Percentiles rank a stretch among this genome's conserved stretches.
Evolutionary conservation across 305 asterid species (phyloP).

Genomic region (Rubia peregrina): DNA sequence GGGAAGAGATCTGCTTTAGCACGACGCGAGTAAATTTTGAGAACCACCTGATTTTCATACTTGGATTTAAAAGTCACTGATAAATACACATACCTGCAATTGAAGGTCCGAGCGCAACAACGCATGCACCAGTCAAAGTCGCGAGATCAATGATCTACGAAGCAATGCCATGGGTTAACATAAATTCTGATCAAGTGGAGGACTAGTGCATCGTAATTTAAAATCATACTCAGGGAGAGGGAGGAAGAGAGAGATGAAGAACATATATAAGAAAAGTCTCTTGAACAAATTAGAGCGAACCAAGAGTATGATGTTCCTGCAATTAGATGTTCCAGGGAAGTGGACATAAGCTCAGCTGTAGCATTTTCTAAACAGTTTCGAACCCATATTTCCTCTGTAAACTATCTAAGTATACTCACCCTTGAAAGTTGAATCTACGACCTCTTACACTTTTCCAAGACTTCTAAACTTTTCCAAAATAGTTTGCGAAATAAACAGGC

Average conservation of each 20-base stretch:
- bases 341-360: background rate
- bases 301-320: background rate
- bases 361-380: background rate
- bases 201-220: background rate
- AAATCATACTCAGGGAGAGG: background rate
- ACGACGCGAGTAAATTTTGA: background rate
- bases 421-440: too few species aligned
- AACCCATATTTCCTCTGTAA: background rate
- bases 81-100: conserved; percentile 54
- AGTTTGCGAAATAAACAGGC: background rate
- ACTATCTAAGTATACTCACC: too few species aligned
- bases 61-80: background rate
- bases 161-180: conserved; percentile 11
- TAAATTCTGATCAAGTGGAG: background rate
- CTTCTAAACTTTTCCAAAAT: background rate
- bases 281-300: background rate
- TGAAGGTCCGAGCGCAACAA: conserved; percentile 89
- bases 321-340: background rate
- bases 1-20: background rate
- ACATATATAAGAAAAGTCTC: background rate
- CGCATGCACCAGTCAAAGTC: conserved; percentile 87
- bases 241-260: too few species aligned
- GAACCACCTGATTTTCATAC: background rate
- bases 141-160: conserved; percentile 88
- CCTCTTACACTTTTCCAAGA: too few species aligned